phyloP scores from a whole-genome alignment of 345 rosid genomes.

The Psidium guajava region DNA sequence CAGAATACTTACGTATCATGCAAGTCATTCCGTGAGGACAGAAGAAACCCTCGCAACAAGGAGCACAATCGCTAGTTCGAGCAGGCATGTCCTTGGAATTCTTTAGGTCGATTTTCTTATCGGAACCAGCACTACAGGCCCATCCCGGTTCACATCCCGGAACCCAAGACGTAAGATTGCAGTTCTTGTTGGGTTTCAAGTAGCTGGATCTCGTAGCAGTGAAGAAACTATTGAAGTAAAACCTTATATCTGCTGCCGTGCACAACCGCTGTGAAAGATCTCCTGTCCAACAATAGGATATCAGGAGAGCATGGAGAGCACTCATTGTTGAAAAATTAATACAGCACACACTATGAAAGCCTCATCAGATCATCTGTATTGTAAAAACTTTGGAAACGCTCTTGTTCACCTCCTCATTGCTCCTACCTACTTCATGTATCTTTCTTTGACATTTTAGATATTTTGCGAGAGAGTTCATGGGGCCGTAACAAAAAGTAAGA shows the following conservation, averaged over 20 bases:
- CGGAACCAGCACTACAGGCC: constrained; percentile 56
- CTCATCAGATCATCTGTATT: not conserved
- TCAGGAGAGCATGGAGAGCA: not conserved
- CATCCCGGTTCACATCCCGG: constrained; percentile 99
- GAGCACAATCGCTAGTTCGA: constrained; percentile 35
- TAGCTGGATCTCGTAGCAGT: constrained; percentile 33
- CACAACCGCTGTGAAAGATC: constrained; percentile 63
- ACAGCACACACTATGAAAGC: not conserved
- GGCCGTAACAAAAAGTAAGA: not conserved
- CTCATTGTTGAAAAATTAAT: not conserved
- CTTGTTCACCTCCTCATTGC: not conserved
- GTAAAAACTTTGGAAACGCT: not conserved
- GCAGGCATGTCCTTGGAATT: constrained; percentile 46
- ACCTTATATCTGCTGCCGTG: constrained; percentile 80
- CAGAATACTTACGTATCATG: constrained; percentile 82
- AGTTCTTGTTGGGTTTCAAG: constrained; percentile 78
- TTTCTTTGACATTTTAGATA: not conserved
- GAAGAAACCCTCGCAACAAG: constrained; percentile 95
- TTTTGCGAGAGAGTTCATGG: not conserved
- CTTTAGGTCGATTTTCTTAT: constrained; percentile 34
- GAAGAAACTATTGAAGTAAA: constrained; percentile 58
- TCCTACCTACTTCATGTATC: not conserved
- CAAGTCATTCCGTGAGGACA: constrained; percentile 96
- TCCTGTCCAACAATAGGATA: constrained; percentile 26
- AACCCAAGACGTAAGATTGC: constrained; percentile 80